Conservation (phyloP, 2,329 filamentous ascomycete species). For the Coniella lustricola region DNA sequence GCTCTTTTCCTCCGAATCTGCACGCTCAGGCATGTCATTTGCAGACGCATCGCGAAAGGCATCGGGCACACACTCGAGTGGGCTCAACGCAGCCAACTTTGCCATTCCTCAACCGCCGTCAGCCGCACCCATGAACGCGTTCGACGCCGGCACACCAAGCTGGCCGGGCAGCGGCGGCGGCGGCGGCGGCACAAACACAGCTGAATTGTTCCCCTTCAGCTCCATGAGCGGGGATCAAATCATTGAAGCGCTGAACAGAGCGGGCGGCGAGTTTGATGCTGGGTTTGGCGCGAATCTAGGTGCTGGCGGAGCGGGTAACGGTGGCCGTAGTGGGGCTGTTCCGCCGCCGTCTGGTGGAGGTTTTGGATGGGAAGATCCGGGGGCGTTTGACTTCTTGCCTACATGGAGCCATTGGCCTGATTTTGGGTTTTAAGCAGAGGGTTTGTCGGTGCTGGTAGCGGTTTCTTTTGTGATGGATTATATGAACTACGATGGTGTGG, state of each 20-base stretch:
- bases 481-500: not conserved
- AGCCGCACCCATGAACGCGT: conserved; percentile 19
- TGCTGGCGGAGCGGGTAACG: conserved; percentile 38
- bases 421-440: conserved; percentile 27
- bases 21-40: not conserved
- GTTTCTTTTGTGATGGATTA: not conserved
- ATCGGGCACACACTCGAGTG: too few species aligned
- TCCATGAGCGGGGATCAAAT: conserved; percentile 66
- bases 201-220: conserved; percentile 53
- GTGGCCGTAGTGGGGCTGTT: conserved; percentile 32
- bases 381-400: conserved; percentile 48
- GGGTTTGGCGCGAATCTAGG: conserved; percentile 40
- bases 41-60: not conserved
- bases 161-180: conserved; percentile 17
- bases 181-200: conserved; percentile 36
- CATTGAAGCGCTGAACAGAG: conserved; percentile 56
- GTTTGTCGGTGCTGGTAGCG: not conserved
- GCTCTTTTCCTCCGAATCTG: not conserved
- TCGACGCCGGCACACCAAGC: conserved; percentile 20
- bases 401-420: conserved; percentile 39
- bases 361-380: conserved; percentile 52
- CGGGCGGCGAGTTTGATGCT: conserved; percentile 51
- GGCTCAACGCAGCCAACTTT: conserved; percentile 7
- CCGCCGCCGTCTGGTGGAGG: not conserved
- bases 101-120: conserved; percentile 16